These are phyloP conservation scores for Hanseniaspora hatyaiensis DNA, from an alignment of 805 yeast species.

Conservation along the genomic window DNA sequence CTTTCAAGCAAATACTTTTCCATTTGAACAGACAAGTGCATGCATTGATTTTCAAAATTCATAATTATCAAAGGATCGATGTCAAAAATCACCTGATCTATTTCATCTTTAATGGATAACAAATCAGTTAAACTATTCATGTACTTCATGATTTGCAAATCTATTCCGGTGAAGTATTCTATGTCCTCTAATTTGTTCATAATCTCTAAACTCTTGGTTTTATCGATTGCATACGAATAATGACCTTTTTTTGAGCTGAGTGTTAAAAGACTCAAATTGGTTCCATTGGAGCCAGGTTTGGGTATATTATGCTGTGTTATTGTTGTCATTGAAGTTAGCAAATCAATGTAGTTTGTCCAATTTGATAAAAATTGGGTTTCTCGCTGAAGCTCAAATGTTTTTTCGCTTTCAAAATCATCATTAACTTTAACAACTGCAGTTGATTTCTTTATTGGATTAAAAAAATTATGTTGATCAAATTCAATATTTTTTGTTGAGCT, in stretches of 20 bases:
- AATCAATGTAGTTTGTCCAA: slow-evolving; percentile 11
- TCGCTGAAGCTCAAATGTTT: not conserved
- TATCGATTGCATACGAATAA: not conserved
- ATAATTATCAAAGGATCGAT: not conserved
- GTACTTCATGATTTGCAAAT: slow-evolving; percentile 11
- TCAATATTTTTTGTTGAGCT: not conserved
- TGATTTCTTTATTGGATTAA: not conserved
- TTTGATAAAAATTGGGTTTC: slow-evolving; percentile 6
- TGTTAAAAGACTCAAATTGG: not conserved
- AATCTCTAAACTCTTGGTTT: not conserved
- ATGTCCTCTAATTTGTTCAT: slow-evolving; percentile 11
- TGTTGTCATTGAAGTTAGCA: slow-evolving; percentile 6
- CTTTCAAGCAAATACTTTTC: slow-evolving; percentile 4
- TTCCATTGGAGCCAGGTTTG: too few species aligned
- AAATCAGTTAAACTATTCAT: slow-evolving; percentile 8
- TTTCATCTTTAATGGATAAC: not conserved
- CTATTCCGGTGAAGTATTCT: slow-evolving; percentile 16
- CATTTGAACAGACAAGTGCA: not conserved
- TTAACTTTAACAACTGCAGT: not conserved
- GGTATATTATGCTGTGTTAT: not conserved
- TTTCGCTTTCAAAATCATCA: not conserved
- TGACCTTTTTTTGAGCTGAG: not conserved
- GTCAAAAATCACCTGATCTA: not conserved
- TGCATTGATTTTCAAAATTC: slow-evolving; percentile 8
- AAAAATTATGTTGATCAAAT: not conserved